Evolutionary conservation across 352 stramenopile species (phyloP), one percentile per base, ranked within the genome.

Genomic region (Phytophthora sansomeana): DNA sequence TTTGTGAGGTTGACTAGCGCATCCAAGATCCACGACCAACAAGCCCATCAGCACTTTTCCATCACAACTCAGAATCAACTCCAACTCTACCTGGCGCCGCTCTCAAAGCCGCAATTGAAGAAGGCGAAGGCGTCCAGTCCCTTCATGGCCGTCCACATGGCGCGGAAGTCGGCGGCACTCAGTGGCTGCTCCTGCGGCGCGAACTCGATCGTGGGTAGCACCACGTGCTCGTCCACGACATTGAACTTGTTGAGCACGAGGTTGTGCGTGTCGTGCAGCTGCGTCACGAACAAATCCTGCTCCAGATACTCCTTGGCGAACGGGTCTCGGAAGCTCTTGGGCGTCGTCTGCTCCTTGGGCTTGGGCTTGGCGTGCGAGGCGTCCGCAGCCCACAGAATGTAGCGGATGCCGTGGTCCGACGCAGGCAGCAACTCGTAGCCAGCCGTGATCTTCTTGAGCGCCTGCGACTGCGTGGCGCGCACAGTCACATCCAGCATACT

Each of bases 81-180:
- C 17, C 14, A 14, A 13, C 54, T 38, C 39, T 53, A 91, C 85
- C 85, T 92, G 8, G 85, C 85, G 26, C 85, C 87, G 58, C 87
- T 95, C 39, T 91, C 82, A 53, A 90, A 90, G 52, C 85, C 87
- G 66, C 87, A 95, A 58, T 95, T 95, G 69, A 92, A 95, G 71
- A 92, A 95, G 60, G 81, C 80, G 52, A 95, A 93, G 13, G 80
- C 87, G 51, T 93, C 81, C 14, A 93, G 57, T 6, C 75, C 76
- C 19, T 58, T 41, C 81, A 95, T 95, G 33, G 69, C 72, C n/a
- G 82, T 92, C 83, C 81, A 93, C 76, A 86, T 80, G 14, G 87
- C 87, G 5, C 78, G 83, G 38, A 90, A 77, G 60, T 95, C 87
- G 6, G 65, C 62, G 11, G 38, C 26, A 16, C 54, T 75, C 6